A percentile compares a stretch with the other conserved stretches of the same genome.
phyloP scores from a whole-genome alignment of 768 basidiomycete species.

The Hericium rajendrae region DNA sequence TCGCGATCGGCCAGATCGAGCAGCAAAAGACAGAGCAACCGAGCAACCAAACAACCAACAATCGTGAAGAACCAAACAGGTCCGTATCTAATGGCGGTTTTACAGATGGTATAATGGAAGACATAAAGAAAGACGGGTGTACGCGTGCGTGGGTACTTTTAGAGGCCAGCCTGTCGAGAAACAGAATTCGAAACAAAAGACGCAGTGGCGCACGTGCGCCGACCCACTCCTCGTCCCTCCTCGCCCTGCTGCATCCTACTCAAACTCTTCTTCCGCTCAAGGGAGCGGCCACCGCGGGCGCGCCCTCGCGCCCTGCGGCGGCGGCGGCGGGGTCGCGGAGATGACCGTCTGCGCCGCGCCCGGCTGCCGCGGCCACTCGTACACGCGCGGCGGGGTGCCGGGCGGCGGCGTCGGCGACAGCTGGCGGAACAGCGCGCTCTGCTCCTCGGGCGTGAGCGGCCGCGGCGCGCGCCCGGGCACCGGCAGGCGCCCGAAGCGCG shows the following conservation, averaged over 20 bases:
- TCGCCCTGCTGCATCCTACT: background rate
- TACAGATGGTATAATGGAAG: background rate
- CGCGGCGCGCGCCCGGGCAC: background rate
- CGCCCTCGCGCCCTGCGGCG: background rate
- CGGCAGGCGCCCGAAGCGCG: background rate
- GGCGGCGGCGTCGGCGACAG: constrained; percentile 11
- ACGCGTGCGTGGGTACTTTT: background rate
- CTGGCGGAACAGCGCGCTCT: background rate
- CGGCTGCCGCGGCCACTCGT: constrained; percentile 4
- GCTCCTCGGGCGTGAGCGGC: background rate
- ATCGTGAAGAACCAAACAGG: background rate
- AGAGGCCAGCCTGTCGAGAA: background rate
- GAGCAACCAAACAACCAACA: background rate
- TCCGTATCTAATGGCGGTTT: background rate
- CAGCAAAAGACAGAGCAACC: background rate
- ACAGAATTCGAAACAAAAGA: background rate
- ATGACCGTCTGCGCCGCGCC: background rate
- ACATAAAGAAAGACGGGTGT: background rate
- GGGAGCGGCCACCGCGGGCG: background rate
- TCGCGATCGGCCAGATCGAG: too few relatives aligned
- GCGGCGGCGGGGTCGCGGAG: background rate
- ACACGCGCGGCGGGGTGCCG: constrained; percentile 12
- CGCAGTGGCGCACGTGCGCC: background rate
- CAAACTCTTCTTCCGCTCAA: background rate
- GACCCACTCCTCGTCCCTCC: background rate